Evolutionary conservation across 768 basidiomycete genomes (phyloP).

Genomic region (Suillus subaureus): DNA sequence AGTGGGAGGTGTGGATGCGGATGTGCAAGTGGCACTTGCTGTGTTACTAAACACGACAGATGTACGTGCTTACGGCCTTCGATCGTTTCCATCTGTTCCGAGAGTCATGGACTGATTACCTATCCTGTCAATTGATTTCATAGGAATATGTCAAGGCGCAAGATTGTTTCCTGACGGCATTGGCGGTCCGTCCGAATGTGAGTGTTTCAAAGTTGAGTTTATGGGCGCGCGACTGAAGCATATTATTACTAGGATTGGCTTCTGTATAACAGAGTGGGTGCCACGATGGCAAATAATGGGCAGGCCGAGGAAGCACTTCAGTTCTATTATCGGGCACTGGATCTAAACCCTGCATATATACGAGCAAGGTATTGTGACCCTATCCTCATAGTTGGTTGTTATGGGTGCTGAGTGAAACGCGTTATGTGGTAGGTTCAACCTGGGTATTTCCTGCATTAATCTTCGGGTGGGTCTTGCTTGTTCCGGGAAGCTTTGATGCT

Average conservation of each 20-base stretch:
- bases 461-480: constrained; percentile 57
- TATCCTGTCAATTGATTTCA: constrained; percentile 9
- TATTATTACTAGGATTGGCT: constrained; percentile 72
- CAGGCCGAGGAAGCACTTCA: constrained; percentile 77
- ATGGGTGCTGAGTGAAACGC: background rate
- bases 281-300: constrained; percentile 91
- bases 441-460: constrained; percentile 92
- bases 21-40: constrained; percentile 93
- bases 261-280: constrained; percentile 91
- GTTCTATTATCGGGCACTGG: constrained; percentile 85
- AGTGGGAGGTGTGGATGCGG: constrained; percentile 77
- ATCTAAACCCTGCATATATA: constrained; percentile 87
- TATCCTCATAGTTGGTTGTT: background rate
- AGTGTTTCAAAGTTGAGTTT: constrained; percentile 16
- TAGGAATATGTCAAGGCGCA: constrained; percentile 91
- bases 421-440: constrained; percentile 69
- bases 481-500: constrained; percentile 12
- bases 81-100: constrained; percentile 1
- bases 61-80: constrained; percentile 42
- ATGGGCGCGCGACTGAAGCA: background rate
- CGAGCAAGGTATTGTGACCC: constrained; percentile 66
- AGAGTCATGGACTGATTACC: background rate
- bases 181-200: constrained; percentile 87
- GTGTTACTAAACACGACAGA: constrained; percentile 92
- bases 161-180: constrained; percentile 91